Base-by-base conservation (phyloP, 169 alveolate genomes). In the Miamiensis avidus region DNA sequence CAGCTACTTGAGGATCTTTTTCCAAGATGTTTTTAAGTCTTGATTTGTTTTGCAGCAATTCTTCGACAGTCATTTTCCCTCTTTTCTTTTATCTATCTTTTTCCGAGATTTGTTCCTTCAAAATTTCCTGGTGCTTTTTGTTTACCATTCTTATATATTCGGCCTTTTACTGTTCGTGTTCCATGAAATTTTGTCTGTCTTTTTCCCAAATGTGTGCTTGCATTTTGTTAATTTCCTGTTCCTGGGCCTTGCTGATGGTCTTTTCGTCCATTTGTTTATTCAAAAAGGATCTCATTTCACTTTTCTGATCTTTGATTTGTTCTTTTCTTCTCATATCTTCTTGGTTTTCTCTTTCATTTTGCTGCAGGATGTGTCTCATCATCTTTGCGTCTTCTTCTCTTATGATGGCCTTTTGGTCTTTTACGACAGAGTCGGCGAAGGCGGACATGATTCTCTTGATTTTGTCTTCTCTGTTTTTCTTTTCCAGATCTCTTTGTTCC, bases 381-480 rank as follows among this genome's bases (percentile, higher is more conserved):
- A 86, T 86, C 65, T 81, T 86, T 29, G 79, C 86, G 81, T 86
- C 90, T 65, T 86, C 90, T 34, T 74, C 83, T 33, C 89, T 78
- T 29, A 86, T 86, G n/a, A 78, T 73, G 28, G 76, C 86, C 72
- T 86, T 86, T 32, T 86, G 34, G 81, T 86, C 84, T 31, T 86
- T 81, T 0, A 85, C 86, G 20, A 86, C 90, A 25, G 87, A 49
- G 26, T 81, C 78, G 33, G 90, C 79, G 32, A 86, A 86, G 65
- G 83, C 84, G 74, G 84, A 75, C 90, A 86, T 86, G 25, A 86
- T 86, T 65, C 49, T 81, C 65, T 86, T 86, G 29, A 81, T 86
- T 76, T 86, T 86, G 29, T 86, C 90, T 75, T 86, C 90, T 81
- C 90, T 79, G 29, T 86, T 81, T 34, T 81, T 86, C 72, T 81